Evolutionary conservation across 768 basidiomycete species (phyloP), one percentile per base, ranked within the genome.

Genomic region (Leucocoprinus sp.): DNA sequence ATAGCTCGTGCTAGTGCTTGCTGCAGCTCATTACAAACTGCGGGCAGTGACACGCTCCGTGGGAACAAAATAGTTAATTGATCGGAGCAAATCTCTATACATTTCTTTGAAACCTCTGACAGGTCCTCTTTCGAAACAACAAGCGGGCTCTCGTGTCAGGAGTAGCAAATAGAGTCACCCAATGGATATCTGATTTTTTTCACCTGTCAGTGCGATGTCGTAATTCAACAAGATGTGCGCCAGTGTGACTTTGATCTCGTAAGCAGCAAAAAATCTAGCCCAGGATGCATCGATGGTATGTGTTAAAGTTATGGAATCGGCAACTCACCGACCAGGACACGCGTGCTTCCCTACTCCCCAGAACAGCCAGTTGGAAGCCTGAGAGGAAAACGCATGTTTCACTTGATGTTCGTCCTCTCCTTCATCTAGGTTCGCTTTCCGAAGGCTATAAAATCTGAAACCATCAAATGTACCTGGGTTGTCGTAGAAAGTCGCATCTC

Each of bases 371-470:
- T 64, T 58, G 7, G 53, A 26, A 5, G 54, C 54, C 0, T 56
- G 51, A 2, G 57, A 55, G 37, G 46, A 37, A 19, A 54, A 35
- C 5, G 58, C 56, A 55, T 60, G 51, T 57, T 60, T 56, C 3
- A 57, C 57, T 39, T 45, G 57, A 53, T 55, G 59, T 48, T 52
- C 58, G 50, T 43, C 55, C 43, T 45, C 57, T 45, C 35, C 57
- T 24, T 36, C 48, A 42, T 33, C 51, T 43, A 22, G 56, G 41
- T 58, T 54, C 11, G 43, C 5, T 21, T 37, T 23, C 64, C 57
- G 15, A 43, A 50, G 38, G n/a, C 57, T 54, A 43, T 60, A 45
- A 52, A 74, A 79, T 3, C 78, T 72, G 57, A 72, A 75, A 0
- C 69, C 70, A 35, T 75, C 65, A 49, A 80, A 72, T 1, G 41